phyloP scores from a whole-genome alignment of 257 asterid genomes.

The Capsicum chinense region DNA sequence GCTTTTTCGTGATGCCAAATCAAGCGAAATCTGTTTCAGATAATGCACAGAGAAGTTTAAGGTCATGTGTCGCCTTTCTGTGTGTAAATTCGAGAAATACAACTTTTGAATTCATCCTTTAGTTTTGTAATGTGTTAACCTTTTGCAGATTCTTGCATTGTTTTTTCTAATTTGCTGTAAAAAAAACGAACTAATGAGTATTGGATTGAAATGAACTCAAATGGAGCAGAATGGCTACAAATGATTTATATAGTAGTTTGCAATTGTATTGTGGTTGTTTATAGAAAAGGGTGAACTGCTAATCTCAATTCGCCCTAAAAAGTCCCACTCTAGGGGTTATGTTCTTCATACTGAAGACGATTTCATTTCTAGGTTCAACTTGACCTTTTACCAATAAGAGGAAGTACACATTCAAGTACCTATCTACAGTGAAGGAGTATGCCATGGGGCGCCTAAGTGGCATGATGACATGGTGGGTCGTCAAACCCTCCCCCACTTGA shows the following conservation, averaged over 20 bases:
- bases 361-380: background rate
- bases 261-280: background rate
- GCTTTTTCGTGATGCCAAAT: slow-evolving; percentile 33
- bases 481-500: too few relatives aligned
- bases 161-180: slow-evolving; percentile 6
- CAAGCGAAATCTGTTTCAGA: slow-evolving; percentile 31
- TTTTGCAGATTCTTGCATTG: slow-evolving; percentile 27
- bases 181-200: background rate
- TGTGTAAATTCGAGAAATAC: slow-evolving; percentile 37
- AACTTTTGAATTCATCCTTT: slow-evolving; percentile 30
- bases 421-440: background rate
- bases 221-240: background rate
- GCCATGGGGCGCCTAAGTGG: too few relatives aligned
- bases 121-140: slow-evolving; percentile 6
- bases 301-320: background rate
- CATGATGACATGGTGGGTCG: too few relatives aligned
- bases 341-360: background rate
- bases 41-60: slow-evolving; percentile 37
- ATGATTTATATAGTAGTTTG: background rate
- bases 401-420: background rate
- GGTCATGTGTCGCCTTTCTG: slow-evolving; percentile 33
- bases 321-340: background rate
- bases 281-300: background rate
- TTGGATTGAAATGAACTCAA: slow-evolving; percentile 25
- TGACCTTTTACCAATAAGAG: background rate